Evolutionary conservation across 2,329 filamentous ascomycete genomes (phyloP).

Genomic region (Botryotinia convoluta): DNA sequence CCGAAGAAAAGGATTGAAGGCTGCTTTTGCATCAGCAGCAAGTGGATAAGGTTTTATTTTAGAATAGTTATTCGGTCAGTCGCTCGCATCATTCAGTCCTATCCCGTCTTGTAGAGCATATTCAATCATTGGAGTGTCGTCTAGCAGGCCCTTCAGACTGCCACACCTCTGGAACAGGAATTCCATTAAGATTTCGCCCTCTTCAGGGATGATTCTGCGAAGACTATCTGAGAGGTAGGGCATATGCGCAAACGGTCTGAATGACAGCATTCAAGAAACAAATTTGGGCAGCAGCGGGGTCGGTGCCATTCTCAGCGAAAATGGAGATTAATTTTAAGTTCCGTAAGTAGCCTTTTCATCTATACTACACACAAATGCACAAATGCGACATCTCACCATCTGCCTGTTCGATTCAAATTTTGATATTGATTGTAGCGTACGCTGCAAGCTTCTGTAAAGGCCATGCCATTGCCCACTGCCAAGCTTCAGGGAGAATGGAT

Average conservation of each 20-base stretch:
- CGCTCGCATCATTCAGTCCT: background rate
- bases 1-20: background rate
- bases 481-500: background rate
- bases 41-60: background rate
- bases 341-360: background rate
- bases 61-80: background rate
- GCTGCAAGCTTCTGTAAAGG: background rate
- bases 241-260: background rate
- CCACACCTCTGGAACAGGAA: background rate
- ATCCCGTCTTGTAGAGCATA: background rate
- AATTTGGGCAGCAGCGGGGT: background rate
- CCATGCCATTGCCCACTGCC: conserved; percentile 5
- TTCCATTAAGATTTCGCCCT: background rate
- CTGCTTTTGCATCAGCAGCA: background rate
- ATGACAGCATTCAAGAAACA: background rate
- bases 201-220: background rate
- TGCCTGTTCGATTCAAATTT: background rate
- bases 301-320: background rate
- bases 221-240: background rate
- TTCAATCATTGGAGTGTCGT: background rate
- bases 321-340: background rate
- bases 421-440: background rate
- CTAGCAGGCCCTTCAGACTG: background rate
- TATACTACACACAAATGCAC: background rate
- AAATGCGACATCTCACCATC: background rate